Conservation (phyloP, 148 eudicot species). For the Heliosperma pusillum region DNA sequence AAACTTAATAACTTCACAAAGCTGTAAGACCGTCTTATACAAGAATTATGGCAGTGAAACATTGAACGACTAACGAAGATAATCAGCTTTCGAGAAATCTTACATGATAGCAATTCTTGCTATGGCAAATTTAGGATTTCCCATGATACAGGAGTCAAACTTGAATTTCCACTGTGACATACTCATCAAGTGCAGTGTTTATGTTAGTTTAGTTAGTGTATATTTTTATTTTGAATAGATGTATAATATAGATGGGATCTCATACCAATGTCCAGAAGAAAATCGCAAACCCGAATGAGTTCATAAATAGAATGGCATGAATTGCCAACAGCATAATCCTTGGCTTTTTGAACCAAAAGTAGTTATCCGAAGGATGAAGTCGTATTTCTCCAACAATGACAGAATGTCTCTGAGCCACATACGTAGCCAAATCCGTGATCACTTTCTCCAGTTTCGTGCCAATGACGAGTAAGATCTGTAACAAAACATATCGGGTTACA, state of each 20-base stretch:
- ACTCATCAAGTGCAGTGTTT: not conserved
- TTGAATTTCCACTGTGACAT: conserved; percentile 36
- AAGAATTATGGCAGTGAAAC: no score
- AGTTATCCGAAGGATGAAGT: conserved; percentile 29
- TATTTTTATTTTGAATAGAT: not conserved
- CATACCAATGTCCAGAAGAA: conserved; percentile 34
- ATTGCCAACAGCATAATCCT: conserved; percentile 23
- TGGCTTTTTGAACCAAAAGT: conserved; percentile 37
- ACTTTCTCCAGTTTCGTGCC: conserved; percentile 32
- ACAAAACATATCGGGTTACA: no score
- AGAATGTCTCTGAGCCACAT: conserved; percentile 23
- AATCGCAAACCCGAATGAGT: conserved; percentile 33
- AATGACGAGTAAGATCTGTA: conserved; percentile 23
- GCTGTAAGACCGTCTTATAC: no score
- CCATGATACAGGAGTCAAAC: conserved; percentile 56
- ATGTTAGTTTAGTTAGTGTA: not conserved
- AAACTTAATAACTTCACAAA: no score
- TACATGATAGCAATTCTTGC: conserved; percentile 49
- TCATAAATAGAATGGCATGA: conserved; percentile 30
- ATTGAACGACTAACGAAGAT: not conserved
- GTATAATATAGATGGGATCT: not conserved
- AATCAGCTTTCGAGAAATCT: not conserved
- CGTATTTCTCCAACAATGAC: conserved; percentile 14
- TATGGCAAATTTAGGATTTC: conserved; percentile 30
- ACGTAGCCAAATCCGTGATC: conserved; percentile 29